phyloP scores from a whole-genome alignment of 192 early-diverging fungal species.

The Piromyces sp. region DNA sequence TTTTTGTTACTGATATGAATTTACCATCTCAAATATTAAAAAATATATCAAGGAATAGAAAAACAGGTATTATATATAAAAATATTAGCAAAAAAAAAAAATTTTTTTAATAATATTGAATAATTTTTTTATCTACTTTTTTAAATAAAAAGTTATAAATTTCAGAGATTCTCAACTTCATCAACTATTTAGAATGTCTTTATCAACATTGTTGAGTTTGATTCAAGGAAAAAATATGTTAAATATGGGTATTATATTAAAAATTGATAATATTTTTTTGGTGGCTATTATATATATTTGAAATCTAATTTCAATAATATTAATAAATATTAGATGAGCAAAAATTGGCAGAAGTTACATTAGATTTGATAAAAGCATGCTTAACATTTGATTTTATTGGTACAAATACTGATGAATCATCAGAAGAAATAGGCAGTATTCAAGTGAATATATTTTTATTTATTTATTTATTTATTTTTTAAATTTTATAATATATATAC shows the following conservation, averaged over 20 bases:
- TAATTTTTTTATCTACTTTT: slow-evolving; percentile 1
- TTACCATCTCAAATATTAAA: slow-evolving; percentile 22
- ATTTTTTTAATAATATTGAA: too few species aligned
- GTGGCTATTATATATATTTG: too few species aligned
- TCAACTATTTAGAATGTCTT: slow-evolving; percentile 28
- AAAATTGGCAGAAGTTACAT: slow-evolving; percentile 20
- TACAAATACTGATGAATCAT: slow-evolving; percentile 54
- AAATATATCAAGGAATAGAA: slow-evolving; percentile 49
- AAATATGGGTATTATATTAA: slow-evolving; percentile 17
- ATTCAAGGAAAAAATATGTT: slow-evolving; percentile 15
- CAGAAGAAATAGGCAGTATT: slow-evolving; percentile 52
- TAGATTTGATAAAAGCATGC: slow-evolving; percentile 48
- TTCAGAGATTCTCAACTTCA: slow-evolving; percentile 43
- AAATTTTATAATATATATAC: too few species aligned
- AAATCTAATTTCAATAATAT: too few species aligned
- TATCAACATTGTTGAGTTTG: slow-evolving; percentile 14
- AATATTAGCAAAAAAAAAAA: too few species aligned
- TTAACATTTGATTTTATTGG: slow-evolving; percentile 71
- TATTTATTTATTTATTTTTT: too few species aligned
- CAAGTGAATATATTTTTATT: slow-evolving; percentile 22
- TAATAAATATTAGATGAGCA: slow-evolving; percentile 4
- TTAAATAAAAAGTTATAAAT: slow-evolving; percentile 23
- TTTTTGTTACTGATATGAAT: slow-evolving; percentile 63
- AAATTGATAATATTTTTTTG: too few species aligned
- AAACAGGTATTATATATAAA: slow-evolving; percentile 50